Conservation (phyloP, 345 rosid species). For the Euphorbia lathyris region DNA sequence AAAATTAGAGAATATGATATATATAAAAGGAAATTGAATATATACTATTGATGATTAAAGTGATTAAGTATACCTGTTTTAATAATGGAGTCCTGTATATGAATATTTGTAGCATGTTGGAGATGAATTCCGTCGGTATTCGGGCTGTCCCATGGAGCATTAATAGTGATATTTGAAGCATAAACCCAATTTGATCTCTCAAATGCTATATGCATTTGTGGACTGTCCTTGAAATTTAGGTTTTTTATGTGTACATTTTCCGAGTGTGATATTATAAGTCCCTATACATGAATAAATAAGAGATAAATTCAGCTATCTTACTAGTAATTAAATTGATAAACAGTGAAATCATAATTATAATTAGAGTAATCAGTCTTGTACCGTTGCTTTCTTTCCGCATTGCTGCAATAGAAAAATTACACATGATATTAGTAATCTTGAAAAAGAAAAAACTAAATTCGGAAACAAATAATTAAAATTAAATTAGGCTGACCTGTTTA, state of each 20-base stretch:
- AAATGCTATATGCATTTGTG: slow-evolving; percentile 44
- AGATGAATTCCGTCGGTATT: slow-evolving; percentile 62
- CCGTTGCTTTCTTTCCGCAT: slow-evolving; percentile 41
- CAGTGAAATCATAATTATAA: too few species aligned
- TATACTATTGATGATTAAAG: too few species aligned
- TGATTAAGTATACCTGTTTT: slow-evolving; percentile 38
- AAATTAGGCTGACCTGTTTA: not conserved
- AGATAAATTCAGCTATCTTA: too few species aligned
- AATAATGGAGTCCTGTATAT: slow-evolving; percentile 18
- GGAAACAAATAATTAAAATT: not conserved
- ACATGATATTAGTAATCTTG: too few species aligned
- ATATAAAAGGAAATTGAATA: not conserved
- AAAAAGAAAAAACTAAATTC: not conserved
- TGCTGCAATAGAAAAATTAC: slow-evolving; percentile 19
- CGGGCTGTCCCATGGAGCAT: slow-evolving; percentile 42
- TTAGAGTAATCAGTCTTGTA: slow-evolving; percentile 3
- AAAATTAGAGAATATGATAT: not conserved
- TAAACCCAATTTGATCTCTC: slow-evolving; percentile 22
- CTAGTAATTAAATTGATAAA: not conserved
- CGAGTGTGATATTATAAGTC: slow-evolving; percentile 26
- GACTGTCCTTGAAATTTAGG: slow-evolving; percentile 38
- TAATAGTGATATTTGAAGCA: slow-evolving; percentile 31
- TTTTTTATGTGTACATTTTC: slow-evolving; percentile 29
- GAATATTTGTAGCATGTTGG: slow-evolving; percentile 30
- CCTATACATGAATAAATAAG: not conserved